These are phyloP conservation scores for Hamamelis virginiana DNA, from an alignment of 164 flowering plant genomes.

Conservation along the genomic window DNA sequence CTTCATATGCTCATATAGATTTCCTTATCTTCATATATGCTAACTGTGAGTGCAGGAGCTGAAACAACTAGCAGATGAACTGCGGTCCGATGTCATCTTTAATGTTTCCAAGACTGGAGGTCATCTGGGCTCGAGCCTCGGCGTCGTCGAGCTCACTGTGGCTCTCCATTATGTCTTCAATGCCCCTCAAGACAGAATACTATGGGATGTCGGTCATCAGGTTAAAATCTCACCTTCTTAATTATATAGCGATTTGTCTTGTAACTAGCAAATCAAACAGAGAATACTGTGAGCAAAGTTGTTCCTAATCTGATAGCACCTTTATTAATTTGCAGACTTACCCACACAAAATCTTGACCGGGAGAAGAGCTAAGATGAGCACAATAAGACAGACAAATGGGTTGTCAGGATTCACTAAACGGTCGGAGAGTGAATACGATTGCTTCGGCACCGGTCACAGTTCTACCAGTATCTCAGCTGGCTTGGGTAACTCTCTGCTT, in stretches of 20 bases:
- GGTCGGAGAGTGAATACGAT: conserved; percentile 90
- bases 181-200: conserved; percentile 72
- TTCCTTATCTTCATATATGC: too few species aligned
- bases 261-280: not conserved
- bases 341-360: conserved; percentile 94
- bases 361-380: conserved; percentile 79
- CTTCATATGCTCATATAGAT: too few species aligned
- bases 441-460: conserved; percentile 95
- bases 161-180: conserved; percentile 96
- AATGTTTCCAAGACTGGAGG: conserved; percentile 94
- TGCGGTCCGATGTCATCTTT: conserved; percentile 85
- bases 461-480: conserved; percentile 94
- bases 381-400: conserved; percentile 92
- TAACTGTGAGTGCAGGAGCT: conserved; percentile 69
- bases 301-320: conserved; percentile 5
- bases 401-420: conserved; percentile 86
- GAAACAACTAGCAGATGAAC: conserved; percentile 85
- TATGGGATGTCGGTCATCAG: conserved; percentile 99
- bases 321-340: conserved; percentile 55
- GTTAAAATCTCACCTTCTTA: conserved; percentile 28
- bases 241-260: not conserved
- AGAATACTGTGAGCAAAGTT: not conserved
- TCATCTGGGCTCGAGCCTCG: conserved; percentile 95
- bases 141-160: conserved; percentile 93
- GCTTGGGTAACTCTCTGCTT: conserved; percentile 54